These are phyloP conservation scores for Lotus japonicus DNA, from an alignment of 306 rosid genomes.

Conservation along the genomic window DNA sequence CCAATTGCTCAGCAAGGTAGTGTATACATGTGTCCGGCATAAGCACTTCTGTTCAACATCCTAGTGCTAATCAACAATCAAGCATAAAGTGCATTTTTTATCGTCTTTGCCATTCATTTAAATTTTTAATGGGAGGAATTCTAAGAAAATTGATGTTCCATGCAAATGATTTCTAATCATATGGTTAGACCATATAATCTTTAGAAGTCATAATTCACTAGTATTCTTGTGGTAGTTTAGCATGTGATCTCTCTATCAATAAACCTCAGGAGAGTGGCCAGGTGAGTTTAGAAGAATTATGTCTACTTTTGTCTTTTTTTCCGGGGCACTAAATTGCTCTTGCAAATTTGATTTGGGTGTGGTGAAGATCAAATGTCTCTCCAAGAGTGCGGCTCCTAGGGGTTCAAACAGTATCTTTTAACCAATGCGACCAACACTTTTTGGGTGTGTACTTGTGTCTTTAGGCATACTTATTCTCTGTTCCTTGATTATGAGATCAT, in stretches of 20 bases:
- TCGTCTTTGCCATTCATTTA: neutral
- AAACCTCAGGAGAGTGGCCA: neutral
- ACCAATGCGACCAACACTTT: too few relatives aligned
- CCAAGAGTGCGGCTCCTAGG: too few relatives aligned
- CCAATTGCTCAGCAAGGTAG: slow-evolving; percentile 35
- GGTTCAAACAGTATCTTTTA: too few relatives aligned
- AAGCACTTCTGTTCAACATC: neutral
- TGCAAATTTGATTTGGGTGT: too few relatives aligned
- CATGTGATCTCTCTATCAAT: neutral
- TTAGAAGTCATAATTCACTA: neutral
- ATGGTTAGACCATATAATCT: neutral
- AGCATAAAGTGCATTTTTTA: neutral
- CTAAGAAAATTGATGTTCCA: neutral
- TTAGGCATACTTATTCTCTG: neutral
- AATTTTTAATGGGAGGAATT: neutral
- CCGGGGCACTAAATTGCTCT: too few relatives aligned
- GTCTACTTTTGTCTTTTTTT: neutral
- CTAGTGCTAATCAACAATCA: neutral
- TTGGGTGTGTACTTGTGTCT: too few relatives aligned
- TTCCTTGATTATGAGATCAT: neutral
- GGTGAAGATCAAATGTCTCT: too few relatives aligned
- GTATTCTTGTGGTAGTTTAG: neutral
- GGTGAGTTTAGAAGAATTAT: neutral
- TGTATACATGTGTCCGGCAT: neutral
- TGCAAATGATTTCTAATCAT: neutral